These are phyloP conservation scores for Candida loeiensis DNA, from an alignment of 805 yeast species.

Conservation along the genomic window DNA sequence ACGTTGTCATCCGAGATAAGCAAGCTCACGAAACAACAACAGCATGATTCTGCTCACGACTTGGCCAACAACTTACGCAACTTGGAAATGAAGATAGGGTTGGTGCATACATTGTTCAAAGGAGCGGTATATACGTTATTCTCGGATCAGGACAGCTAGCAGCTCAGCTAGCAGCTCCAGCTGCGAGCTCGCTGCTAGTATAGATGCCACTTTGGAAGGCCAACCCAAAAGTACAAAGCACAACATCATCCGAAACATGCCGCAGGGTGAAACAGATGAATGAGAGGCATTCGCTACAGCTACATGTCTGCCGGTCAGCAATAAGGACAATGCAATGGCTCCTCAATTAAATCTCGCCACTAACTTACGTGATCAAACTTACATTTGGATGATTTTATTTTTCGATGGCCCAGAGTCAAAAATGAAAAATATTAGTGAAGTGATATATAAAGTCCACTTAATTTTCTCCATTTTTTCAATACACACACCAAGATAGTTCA, in stretches of 20 bases:
- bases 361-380: background rate
- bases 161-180: too few species aligned
- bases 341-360: too few species aligned
- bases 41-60: slow-evolving; percentile 23
- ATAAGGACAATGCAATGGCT: too few species aligned
- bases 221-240: too few species aligned
- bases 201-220: too few species aligned
- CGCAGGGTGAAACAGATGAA: too few species aligned
- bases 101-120: slow-evolving; percentile 63
- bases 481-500: slow-evolving; percentile 6
- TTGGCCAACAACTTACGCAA: slow-evolving; percentile 49
- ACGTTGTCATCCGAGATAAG: slow-evolving; percentile 31
- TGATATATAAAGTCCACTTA: background rate
- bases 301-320: background rate
- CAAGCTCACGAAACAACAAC: slow-evolving; percentile 21
- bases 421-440: background rate
- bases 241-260: too few species aligned
- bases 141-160: slow-evolving; percentile 40
- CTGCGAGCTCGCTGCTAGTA: too few species aligned
- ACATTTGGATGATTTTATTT: background rate
- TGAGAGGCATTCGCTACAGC: background rate
- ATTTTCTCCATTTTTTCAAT: background rate
- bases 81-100: slow-evolving; percentile 59
- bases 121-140: slow-evolving; percentile 68
- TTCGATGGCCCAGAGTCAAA: slow-evolving; percentile 10